Base-by-base conservation (phyloP, 2,329 filamentous ascomycete species). In the Acarospora socialis region DNA sequence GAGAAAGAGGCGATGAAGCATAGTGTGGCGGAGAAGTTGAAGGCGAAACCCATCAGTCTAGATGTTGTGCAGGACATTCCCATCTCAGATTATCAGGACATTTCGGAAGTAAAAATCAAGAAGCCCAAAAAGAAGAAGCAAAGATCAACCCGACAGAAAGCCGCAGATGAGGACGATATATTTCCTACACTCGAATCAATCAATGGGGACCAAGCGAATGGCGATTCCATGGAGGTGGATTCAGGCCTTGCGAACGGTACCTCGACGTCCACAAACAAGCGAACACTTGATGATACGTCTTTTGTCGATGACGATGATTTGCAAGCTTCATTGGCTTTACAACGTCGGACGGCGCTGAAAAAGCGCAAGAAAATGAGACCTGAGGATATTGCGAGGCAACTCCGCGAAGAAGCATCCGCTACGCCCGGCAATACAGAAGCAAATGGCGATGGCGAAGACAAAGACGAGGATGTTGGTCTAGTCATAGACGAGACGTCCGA, bases 401-500 rank as follows among this genome's bases (percentile, higher is more conserved):
- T 98, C 22, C 63, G 66, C 37, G 73, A 81, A 49, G 75, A 81
- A 44, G 59, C 48, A 21, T 60, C 59, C 3, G 61, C 61, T 32
- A 60, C 59, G 1, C 57, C 60, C 7, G 56, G 50, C 16, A 50
- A 56, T n/a, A 54, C 47, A 29, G 52, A 47, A 5, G 61, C 69
- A 48, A 76, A 73, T 13, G 69, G 75, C 18, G 73, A 77, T 30
- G 59, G 67, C 3, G 61, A 56, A 10, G 61, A 65, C 0, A 49
- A 56, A 7, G 63, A 66, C 24, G 64, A 68, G 30, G 60, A 60
- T 20, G 63, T 62, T 2, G 87, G 84, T 2, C 63, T 98, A 2
- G 70, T 94, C n/a, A 86, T 98, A 35, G 87, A 94, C 38, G 90
- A 94, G 50, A 93, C 87, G 1, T 84, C 84, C 0, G 86, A 93